phyloP scores from a whole-genome alignment of 73 alveolate species.

The Loxodes magnus region DNA sequence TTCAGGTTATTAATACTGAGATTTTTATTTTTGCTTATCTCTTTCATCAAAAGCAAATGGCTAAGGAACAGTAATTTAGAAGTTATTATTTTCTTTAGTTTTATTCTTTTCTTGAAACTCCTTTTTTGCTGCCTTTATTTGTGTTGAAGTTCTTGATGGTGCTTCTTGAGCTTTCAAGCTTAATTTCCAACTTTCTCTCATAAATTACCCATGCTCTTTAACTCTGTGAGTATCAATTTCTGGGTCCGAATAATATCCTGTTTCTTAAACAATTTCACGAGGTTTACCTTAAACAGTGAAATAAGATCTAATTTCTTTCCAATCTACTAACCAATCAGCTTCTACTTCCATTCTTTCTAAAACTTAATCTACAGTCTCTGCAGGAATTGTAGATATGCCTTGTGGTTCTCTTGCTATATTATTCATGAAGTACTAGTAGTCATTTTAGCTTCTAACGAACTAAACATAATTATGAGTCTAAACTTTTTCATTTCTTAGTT shows the following conservation, averaged over 20 bases:
- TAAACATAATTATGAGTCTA: no score
- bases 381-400: constrained; percentile 1
- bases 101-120: not conserved
- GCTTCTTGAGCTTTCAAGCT: constrained; percentile 3
- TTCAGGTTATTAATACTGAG: constrained; percentile 35
- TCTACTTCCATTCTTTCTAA: constrained; percentile 45
- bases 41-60: constrained; percentile 47
- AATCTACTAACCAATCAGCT: constrained; percentile 15
- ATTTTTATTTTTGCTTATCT: constrained; percentile 26
- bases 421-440: no score
- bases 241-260: constrained; percentile 11
- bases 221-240: constrained; percentile 3
- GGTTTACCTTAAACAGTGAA: constrained; percentile 55
- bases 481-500: no score
- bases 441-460: no score
- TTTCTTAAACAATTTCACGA: not conserved
- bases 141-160: constrained; percentile 1
- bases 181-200: not conserved
- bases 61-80: constrained; percentile 39
- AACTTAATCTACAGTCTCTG: constrained; percentile 16
- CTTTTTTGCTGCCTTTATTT: not conserved
- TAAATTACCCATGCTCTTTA: constrained; percentile 8
- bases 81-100: constrained; percentile 13
- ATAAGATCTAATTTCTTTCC: constrained; percentile 40
- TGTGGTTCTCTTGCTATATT: constrained; percentile 7